Evolutionary conservation across 192 early-diverging fungal species (phyloP), one percentile per base, ranked within the genome.

Genomic region (Mortierella alpina): DNA sequence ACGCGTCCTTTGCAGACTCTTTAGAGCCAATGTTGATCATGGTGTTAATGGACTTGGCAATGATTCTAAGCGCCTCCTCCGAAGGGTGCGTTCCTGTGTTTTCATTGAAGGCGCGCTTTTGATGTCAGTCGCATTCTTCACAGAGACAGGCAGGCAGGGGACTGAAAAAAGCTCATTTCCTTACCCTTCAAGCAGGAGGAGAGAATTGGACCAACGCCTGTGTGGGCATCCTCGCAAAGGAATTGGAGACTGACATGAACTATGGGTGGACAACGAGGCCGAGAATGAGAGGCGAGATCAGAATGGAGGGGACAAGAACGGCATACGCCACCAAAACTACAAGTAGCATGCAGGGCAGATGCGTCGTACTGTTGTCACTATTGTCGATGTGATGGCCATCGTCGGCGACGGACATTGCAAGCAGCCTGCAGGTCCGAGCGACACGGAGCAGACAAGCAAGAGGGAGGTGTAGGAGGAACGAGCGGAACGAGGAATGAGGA

Each of bases 11-110:
- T 13, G 65, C 54, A 5, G 53, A 58, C 20, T 53, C 57, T 14
- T 31, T 52, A 1, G 49, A 47, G 1, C 22, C 67, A 5, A 67
- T 47, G 18, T 79, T 70, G n/a, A 68, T 79, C 63, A 79, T 79
- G 14, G 55, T n/a, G 14, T 14, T 40, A 6, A 79, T 40, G 2
- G 69, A 62, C 7, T 66, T 59, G 3, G 23, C 62, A 13, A 79
- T 57, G 7, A 45, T 31, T 15, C 42, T 58, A 4, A 61, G 45
- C 1, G 69, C 49, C 14, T 79, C 68, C 7, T 52, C n/a, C 18
- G 40, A 13, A 5, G 64, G 44, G 14, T 61, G 56, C n/a, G 57
- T 62, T 23, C 76, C 76, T 79, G 50, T 9, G 54, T 9, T 31
- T 8, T 31, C 8, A 17, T 14, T 40, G 9, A 59, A 59, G 14